Conservation (phyloP, 441 rosid genomes). For the Aquilaria agallochum region DNA sequence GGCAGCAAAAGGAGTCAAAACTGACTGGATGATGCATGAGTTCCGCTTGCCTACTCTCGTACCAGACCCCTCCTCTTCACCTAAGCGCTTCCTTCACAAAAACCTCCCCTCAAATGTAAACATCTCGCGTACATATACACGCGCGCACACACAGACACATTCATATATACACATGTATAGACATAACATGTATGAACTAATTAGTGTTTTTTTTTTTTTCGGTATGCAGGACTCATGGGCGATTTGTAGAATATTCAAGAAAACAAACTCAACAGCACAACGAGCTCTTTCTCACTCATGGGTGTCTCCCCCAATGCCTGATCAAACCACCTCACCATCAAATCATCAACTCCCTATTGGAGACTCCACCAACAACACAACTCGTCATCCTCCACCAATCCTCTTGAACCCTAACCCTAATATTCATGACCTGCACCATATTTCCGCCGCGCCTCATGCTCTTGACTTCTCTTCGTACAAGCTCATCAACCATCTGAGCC, state of each 20-base stretch:
- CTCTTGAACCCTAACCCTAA: conserved; percentile 28
- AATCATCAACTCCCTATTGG: conserved; percentile 23
- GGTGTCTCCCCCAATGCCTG: conserved; percentile 46
- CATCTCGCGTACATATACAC: neutral
- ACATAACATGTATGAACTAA: too few relatives aligned
- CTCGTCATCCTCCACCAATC: conserved; percentile 20
- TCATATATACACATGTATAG: too few relatives aligned
- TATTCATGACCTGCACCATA: conserved; percentile 9
- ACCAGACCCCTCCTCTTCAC: conserved; percentile 29
- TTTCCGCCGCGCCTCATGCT: conserved; percentile 27
- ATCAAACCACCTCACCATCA: conserved; percentile 3
- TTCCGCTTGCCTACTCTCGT: conserved; percentile 80
- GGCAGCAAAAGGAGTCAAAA: conserved; percentile 89
- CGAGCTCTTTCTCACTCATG: conserved; percentile 69
- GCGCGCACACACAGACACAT: too few relatives aligned
- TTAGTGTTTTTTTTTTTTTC: neutral
- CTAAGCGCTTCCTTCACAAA: conserved; percentile 56
- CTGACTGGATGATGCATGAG: conserved; percentile 99
- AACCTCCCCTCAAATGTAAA: conserved; percentile 67
- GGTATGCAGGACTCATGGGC: conserved; percentile 89
- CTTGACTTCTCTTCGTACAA: conserved; percentile 32
- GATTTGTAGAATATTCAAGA: conserved; percentile 88
- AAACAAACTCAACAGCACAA: conserved; percentile 62
- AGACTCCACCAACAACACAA: conserved; percentile 26
- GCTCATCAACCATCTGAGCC: conserved; percentile 21